A percentile compares a stretch with the other conserved stretches of the same genome.
Evolutionary conservation across 2,329 filamentous ascomycete genomes (phyloP).

Genomic region (Hypoxylon sp.): DNA sequence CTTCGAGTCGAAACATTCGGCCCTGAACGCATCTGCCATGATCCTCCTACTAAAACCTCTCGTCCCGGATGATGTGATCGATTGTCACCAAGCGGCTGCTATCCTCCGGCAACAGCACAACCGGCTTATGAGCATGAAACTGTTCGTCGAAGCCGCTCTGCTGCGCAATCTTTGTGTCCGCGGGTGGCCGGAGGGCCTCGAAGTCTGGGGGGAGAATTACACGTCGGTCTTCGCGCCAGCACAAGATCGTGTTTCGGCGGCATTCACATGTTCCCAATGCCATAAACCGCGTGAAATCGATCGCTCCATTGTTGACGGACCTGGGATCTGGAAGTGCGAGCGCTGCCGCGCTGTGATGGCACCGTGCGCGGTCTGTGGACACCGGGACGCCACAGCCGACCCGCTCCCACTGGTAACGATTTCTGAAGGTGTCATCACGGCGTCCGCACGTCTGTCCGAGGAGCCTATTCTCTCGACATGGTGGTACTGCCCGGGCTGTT

Average conservation of each 20-base stretch:
- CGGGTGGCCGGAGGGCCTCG: conserved; percentile 68
- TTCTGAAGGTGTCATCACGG: conserved; percentile 44
- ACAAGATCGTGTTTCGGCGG: conserved; percentile 68
- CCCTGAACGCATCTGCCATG: conserved; percentile 73
- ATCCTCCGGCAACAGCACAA: conserved; percentile 72
- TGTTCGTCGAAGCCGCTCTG: conserved; percentile 73
- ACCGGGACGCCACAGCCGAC: conserved; percentile 63
- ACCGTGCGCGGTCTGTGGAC: conserved; percentile 72
- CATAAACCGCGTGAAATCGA: conserved; percentile 70
- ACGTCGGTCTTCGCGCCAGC: conserved; percentile 67
- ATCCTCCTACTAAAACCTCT: conserved; percentile 72
- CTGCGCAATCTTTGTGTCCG: conserved; percentile 72
- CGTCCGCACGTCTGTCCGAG: conserved; percentile 29
- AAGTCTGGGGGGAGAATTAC: conserved; percentile 69
- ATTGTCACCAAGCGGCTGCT: conserved; percentile 68
- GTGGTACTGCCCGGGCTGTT: conserved; percentile 76
- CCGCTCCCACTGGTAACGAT: conserved; percentile 50
- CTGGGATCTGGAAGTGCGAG: conserved; percentile 70
- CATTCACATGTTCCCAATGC: conserved; percentile 69
- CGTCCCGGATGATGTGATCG: conserved; percentile 68
- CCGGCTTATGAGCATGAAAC: conserved; percentile 70
- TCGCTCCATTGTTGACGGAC: conserved; percentile 58
- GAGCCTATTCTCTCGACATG: conserved; percentile 62
- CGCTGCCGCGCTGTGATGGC: conserved; percentile 68
- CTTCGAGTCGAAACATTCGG: conserved; percentile 70